Evolutionary conservation across 176 grass and related monocot genomes (phyloP), one percentile per base, ranked within the genome.

Genomic region (Neostapfia colusana): DNA sequence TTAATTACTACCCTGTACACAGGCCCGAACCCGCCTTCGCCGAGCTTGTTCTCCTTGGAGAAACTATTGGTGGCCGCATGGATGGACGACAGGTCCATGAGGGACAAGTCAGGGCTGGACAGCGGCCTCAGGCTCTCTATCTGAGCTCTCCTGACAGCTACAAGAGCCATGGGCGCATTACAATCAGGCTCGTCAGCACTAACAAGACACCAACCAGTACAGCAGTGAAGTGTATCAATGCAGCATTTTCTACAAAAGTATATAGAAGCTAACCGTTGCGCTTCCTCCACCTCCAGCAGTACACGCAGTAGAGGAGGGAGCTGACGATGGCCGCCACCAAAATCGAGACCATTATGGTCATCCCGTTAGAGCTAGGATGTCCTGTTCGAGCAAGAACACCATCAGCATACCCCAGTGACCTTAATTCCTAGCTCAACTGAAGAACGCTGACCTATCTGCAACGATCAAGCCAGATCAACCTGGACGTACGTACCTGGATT

Each of bases 271-370:
- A 75, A 97, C 93, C 93, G 71, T 97, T 97, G 88, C 93, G 84
- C 65, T 87, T 97, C 72, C 93, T 91, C 93, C 93, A 97, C 48
- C 86, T 93, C 93, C 93, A 97, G 84, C 93, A 97, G 83, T 97
- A 97, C 0, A 93, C 41, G 62, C 90, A 97, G 82, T 97, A 97
- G 67, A 80, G 23, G 17, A 78, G 60, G 6, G 78, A 83, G 88
- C 90, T 80, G 60, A 82, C 6, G 44, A 93, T 85, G 75, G 93
- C 88, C 6, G 89, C 84, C 61, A 69, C 90, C 20, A 97, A 85
- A 31, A 97, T 80, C 28, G 90, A 85, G 18, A 93, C 81, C 88
- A 97, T 91, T 37, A 91, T 97, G 1, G 65, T 7, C 90, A 89
- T 93, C 37, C 83, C 83, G 10, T 58, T 64, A 17, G 81, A 78